Base-by-base conservation (phyloP, 169 alveolate species). In the Cryptosporidium muris region DNA sequence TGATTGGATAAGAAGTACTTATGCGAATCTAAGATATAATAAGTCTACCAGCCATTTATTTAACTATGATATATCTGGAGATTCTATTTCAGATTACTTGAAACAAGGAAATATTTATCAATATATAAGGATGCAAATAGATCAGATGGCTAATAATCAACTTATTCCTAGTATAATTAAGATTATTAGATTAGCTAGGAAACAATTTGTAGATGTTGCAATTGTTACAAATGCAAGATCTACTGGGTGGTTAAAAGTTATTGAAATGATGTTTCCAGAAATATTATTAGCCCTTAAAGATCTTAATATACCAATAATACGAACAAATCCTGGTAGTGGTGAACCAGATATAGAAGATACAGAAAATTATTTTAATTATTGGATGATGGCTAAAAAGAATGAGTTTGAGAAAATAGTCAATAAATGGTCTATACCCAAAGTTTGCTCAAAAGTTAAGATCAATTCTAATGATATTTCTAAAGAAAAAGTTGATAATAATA, bases 161-260 rank as follows among this genome's bases (percentile, higher is more conserved):
- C 48, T 92, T 42, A 88, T 89, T 12, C 92, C 92, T 7, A 66
- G 63, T n/a, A 89, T 89, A 51, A 64, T 91, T 60, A 47, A 90
- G 25, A 88, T 91, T 4, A 60, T 92, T 52, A 62, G 58, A 49
- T 62, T 81, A 81, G 92, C 95, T 8, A 90, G 80, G 60, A 81
- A 89, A 40, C 52, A 81, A 65, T 80, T 91, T 66, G 80, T 82
- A 51, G 91, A 92, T 14, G 94, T 91, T 5, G 92, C 89, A n/a
- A 92, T 92, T 40, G 95, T 92, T 3, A 92, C 95, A 12, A 92
- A 92, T 80, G 95, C 95, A 37, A 88, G 95, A 47, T 89, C 93
- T 43, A 91, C 82, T 53, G 82, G 89, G 52, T 92, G 95, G 95
- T 65, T 92, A 36, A 81, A 89, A 47, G 91, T 91, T 3, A 82